Evolutionary conservation across 1,139 yeast genomes (phyloP).

Genomic region (Lodderomyces parapsilosis): DNA sequence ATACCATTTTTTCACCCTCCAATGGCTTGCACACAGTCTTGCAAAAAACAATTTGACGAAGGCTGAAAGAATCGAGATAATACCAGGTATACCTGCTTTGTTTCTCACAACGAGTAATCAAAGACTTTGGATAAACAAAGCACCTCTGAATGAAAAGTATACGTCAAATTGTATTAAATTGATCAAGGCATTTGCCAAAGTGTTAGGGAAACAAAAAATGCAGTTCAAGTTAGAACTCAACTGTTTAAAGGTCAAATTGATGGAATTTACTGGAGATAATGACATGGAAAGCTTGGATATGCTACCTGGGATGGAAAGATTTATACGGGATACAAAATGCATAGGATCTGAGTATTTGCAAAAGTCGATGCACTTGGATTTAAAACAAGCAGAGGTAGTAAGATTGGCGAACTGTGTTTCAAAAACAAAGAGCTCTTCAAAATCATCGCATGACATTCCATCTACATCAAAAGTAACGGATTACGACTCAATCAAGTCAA

Average conservation of each 20-base stretch:
- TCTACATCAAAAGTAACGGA: conserved; percentile 3
- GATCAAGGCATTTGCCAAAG: conserved; percentile 24
- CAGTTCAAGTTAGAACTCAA: conserved; percentile 7
- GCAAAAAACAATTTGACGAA: conserved; percentile 12
- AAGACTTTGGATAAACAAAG: conserved; percentile 22
- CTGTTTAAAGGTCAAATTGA: conserved; percentile 14
- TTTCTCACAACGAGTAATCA: conserved; percentile 24
- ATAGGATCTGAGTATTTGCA: neutral
- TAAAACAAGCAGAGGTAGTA: neutral
- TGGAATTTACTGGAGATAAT: conserved; percentile 11
- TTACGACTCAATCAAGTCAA: conserved; percentile 1
- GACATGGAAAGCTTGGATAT: conserved; percentile 8
- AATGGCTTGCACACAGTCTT: conserved; percentile 27
- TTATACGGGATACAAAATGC: conserved; percentile 12
- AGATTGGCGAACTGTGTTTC: too few relatives aligned
- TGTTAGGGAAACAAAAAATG: conserved; percentile 14
- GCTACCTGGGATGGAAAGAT: conserved; percentile 9
- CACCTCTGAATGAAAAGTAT: conserved; percentile 15
- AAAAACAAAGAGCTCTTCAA: neutral
- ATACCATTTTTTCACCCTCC: conserved; percentile 31
- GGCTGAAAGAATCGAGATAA: conserved; percentile 10
- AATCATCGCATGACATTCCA: conserved; percentile 5
- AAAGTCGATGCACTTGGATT: neutral
- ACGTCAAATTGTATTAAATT: conserved; percentile 22
- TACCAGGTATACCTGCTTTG: conserved; percentile 18